A percentile compares a stretch with the other conserved stretches of the same genome.
Conservation (phyloP, 176 grass and related monocot species). For the Triticum timopheevii region DNA sequence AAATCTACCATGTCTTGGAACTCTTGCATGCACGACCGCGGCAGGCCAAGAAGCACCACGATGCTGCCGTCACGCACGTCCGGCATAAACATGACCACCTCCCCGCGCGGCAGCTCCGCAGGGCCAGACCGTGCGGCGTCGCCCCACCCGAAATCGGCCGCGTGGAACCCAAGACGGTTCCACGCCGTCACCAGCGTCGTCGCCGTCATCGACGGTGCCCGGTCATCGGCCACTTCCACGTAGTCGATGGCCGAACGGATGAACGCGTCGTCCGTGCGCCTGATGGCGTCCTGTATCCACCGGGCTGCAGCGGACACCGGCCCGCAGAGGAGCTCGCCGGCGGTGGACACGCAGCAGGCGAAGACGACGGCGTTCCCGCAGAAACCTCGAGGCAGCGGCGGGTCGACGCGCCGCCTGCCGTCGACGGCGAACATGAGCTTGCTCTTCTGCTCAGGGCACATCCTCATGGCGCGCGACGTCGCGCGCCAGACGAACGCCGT, state of each 20-base stretch:
- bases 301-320: slow-evolving; percentile 28
- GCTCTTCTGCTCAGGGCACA: slow-evolving; percentile 38
- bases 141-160: slow-evolving; percentile 53
- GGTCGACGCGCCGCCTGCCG: slow-evolving; percentile 32
- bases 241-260: slow-evolving; percentile 57
- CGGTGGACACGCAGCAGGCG: slow-evolving; percentile 43
- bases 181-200: slow-evolving; percentile 51
- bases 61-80: slow-evolving; percentile 26
- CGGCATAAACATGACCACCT: slow-evolving; percentile 42
- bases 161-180: slow-evolving; percentile 37
- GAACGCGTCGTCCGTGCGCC: slow-evolving; percentile 27
- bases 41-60: slow-evolving; percentile 42
- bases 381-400: slow-evolving; percentile 45
- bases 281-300: slow-evolving; percentile 29
- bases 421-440: slow-evolving; percentile 63
- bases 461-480: slow-evolving; percentile 36
- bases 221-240: slow-evolving; percentile 32
- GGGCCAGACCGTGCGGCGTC: slow-evolving; percentile 34
- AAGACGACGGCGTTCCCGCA: slow-evolving; percentile 52
- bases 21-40: slow-evolving; percentile 36
- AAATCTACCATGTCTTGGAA: slow-evolving; percentile 46
- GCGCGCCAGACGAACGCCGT: slow-evolving; percentile 49
- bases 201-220: slow-evolving; percentile 37
- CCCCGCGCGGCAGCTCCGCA: slow-evolving; percentile 46
- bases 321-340: slow-evolving; percentile 22